These are phyloP conservation scores for Diaporthe sp. DNA, from an alignment of 2,329 filamentous ascomycete genomes.

Conservation along the genomic window DNA sequence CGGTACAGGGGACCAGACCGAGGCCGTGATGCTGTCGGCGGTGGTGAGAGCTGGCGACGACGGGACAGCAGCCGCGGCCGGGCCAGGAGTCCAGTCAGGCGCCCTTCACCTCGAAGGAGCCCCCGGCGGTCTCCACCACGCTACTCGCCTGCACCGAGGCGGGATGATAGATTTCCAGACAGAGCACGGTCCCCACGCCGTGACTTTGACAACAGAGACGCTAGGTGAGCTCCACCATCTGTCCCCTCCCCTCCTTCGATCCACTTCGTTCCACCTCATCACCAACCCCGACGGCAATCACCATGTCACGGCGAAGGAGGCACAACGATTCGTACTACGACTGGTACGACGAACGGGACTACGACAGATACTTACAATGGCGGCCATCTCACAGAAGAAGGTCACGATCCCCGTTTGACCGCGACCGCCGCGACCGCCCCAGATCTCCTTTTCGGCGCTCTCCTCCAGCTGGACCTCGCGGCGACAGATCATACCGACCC, in stretches of 20 bases:
- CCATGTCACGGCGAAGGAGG: slow-evolving; percentile 24
- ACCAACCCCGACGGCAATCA: slow-evolving; percentile 29
- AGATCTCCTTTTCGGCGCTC: slow-evolving; percentile 56
- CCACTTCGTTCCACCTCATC: neutral
- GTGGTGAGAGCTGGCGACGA: slow-evolving; percentile 55
- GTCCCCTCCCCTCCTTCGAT: neutral
- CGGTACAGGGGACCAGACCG: slow-evolving; percentile 56
- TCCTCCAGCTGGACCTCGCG: slow-evolving; percentile 55
- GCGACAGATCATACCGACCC: slow-evolving; percentile 62
- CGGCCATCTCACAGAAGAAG: slow-evolving; percentile 57
- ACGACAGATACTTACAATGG: slow-evolving; percentile 29
- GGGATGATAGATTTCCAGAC: slow-evolving; percentile 54
- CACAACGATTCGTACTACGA: neutral
- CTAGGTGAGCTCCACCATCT: slow-evolving; percentile 45
- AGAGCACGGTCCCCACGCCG: slow-evolving; percentile 57
- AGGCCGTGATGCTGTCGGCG: slow-evolving; percentile 48
- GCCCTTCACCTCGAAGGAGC: slow-evolving; percentile 49
- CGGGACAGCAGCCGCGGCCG: slow-evolving; percentile 57
- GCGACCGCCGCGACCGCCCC: slow-evolving; percentile 63
- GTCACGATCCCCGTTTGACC: slow-evolving; percentile 67
- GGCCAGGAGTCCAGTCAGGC: slow-evolving; percentile 53
- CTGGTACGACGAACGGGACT: neutral
- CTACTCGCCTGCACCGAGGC: slow-evolving; percentile 54
- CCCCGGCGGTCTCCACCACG: slow-evolving; percentile 53
- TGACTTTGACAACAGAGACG: slow-evolving; percentile 55